Conservation (phyloP, 768 basidiomycete genomes). For the Boletus rubropictus region DNA sequence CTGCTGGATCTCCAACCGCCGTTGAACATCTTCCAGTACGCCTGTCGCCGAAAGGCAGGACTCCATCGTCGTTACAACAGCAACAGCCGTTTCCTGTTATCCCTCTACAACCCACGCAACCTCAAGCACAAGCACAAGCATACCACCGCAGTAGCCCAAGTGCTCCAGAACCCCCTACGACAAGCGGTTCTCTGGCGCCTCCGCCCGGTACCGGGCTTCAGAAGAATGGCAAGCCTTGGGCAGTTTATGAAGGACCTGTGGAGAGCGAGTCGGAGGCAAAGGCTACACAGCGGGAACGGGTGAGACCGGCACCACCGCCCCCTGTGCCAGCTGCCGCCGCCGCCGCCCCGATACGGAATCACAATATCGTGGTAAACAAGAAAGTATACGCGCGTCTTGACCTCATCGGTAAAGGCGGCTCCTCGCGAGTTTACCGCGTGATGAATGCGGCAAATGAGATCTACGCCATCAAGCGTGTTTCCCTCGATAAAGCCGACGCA, state of each 20-base stretch:
- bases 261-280: constrained; percentile 34
- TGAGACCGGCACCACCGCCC: constrained; percentile 34
- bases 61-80: constrained; percentile 18
- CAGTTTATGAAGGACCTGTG: constrained; percentile 38
- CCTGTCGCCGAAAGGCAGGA: constrained; percentile 28
- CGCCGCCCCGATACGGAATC: constrained; percentile 33
- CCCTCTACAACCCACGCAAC: constrained; percentile 20
- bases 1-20: constrained; percentile 51
- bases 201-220: constrained; percentile 14
- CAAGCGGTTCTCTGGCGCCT: constrained; percentile 28
- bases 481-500: constrained; percentile 80
- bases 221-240: constrained; percentile 41
- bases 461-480: constrained; percentile 89
- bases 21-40: constrained; percentile 36
- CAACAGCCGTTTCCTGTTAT: constrained; percentile 27
- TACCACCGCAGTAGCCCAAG: constrained; percentile 68
- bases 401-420: constrained; percentile 88
- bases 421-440: constrained; percentile 93
- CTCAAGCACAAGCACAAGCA: constrained; percentile 20
- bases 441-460: constrained; percentile 71
- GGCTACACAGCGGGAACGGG: constrained; percentile 20
- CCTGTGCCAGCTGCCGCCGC: constrained; percentile 22
- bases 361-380: constrained; percentile 52
- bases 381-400: constrained; percentile 80
- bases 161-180: constrained; percentile 53